These are phyloP conservation scores for Kwoniella botswanensis DNA, from an alignment of 768 basidiomycete genomes.

Conservation along the genomic window DNA sequence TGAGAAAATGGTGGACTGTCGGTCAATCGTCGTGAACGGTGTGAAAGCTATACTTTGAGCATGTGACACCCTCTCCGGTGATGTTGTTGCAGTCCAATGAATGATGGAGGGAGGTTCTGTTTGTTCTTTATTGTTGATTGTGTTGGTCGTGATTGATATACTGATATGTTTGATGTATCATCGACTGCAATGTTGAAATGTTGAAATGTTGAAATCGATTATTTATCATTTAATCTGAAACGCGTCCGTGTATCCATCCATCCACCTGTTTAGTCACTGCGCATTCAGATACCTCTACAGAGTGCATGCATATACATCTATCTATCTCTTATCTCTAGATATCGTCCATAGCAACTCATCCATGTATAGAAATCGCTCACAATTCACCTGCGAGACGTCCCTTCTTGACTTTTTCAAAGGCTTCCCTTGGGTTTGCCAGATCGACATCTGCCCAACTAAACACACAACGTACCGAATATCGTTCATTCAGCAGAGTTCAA, in stretches of 20 bases:
- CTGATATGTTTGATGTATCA: neutral
- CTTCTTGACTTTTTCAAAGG: slow-evolving; percentile 26
- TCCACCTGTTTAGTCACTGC: neutral
- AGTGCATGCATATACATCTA: neutral
- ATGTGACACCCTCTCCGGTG: neutral
- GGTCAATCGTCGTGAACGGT: too few relatives aligned
- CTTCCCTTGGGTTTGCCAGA: slow-evolving; percentile 20
- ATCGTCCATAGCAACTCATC: neutral
- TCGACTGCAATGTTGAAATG: neutral
- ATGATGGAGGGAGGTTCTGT: neutral
- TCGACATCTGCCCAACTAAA: slow-evolving; percentile 37
- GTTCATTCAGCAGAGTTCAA: neutral
- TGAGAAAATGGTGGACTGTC: neutral
- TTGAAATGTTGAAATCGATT: neutral
- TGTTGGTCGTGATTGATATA: neutral
- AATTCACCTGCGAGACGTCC: slow-evolving; percentile 29
- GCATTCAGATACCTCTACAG: too few relatives aligned
- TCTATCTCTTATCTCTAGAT: neutral
- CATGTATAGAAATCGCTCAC: slow-evolving; percentile 1
- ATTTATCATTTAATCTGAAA: neutral
- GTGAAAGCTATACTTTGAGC: too few relatives aligned
- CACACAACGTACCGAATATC: neutral
- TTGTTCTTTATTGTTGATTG: neutral
- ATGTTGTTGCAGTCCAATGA: neutral
- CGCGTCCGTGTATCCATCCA: neutral